Evolutionary conservation across 164 flowering plant species (phyloP).

Genomic region (Kingdonia uniflora): DNA sequence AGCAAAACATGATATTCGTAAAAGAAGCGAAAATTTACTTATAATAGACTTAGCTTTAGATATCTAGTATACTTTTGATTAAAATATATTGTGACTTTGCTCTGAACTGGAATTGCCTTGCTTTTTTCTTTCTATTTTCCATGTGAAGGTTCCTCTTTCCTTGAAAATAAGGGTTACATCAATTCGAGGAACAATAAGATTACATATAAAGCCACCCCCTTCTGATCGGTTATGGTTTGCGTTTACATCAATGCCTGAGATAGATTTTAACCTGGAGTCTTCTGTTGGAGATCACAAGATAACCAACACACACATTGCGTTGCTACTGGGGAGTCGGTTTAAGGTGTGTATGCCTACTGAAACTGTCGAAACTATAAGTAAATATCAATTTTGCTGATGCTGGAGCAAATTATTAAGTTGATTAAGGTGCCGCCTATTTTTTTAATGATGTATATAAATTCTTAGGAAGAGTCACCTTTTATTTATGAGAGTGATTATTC

Average conservation of each 20-base stretch:
- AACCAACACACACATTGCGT: conserved; percentile 56
- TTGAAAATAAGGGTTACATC: conserved; percentile 65
- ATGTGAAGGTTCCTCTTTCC: conserved; percentile 67
- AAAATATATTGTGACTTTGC: background rate
- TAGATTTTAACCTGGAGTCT: conserved; percentile 67
- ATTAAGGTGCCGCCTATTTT: too few relatives aligned
- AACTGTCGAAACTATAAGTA: too few relatives aligned
- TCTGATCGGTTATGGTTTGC: conserved; percentile 90
- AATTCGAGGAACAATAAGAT: conserved; percentile 61
- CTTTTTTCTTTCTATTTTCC: background rate
- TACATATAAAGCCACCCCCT: conserved; percentile 90
- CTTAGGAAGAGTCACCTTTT: too few relatives aligned
- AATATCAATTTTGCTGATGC: too few relatives aligned
- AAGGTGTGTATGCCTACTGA: conserved; percentile 38
- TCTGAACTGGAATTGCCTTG: too few relatives aligned
- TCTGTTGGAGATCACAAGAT: conserved; percentile 80
- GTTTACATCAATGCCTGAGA: conserved; percentile 85
- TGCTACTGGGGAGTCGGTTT: conserved; percentile 53
- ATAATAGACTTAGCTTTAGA: too few relatives aligned
- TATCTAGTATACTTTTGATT: background rate
- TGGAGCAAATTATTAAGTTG: too few relatives aligned
- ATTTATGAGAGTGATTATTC: too few relatives aligned
- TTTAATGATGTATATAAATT: too few relatives aligned
- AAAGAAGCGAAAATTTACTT: too few relatives aligned
- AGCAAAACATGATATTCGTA: too few relatives aligned